A percentile compares a stretch with the other conserved stretches of the same genome.
phyloP scores from a whole-genome alignment of 352 stramenopile genomes.

The Blastocystis hominis region DNA sequence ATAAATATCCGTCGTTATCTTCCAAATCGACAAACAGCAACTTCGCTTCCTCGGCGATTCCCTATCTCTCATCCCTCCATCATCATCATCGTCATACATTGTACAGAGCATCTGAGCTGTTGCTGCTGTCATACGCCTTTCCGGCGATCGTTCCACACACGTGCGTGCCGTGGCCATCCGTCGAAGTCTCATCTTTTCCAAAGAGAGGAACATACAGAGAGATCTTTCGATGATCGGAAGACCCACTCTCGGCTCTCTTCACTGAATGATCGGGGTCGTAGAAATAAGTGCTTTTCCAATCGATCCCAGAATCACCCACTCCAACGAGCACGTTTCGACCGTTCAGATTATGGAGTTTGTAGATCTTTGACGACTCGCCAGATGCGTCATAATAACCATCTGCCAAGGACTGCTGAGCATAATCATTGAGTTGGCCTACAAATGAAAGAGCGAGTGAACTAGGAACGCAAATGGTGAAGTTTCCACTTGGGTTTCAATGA shows the following conservation, averaged over 20 bases:
- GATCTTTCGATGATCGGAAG: background rate
- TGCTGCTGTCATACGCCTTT: background rate
- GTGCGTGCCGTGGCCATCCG: background rate
- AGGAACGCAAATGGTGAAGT: background rate
- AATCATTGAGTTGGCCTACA: slow-evolving; percentile 9
- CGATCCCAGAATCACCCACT: slow-evolving; percentile 19
- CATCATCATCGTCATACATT: background rate
- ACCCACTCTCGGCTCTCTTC: background rate
- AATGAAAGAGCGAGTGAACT: background rate
- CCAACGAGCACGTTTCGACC: background rate
- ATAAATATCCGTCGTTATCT: background rate
- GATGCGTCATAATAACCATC: background rate
- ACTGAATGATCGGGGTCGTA: background rate
- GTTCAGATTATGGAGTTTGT: background rate
- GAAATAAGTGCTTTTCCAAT: slow-evolving; percentile 24
- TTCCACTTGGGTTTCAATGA: background rate
- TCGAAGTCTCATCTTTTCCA: background rate
- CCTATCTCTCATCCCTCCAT: background rate
- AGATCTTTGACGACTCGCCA: background rate
- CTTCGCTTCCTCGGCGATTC: background rate
- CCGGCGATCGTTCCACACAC: background rate
- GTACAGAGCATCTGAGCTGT: background rate
- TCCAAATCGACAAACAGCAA: slow-evolving; percentile 22
- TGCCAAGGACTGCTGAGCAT: background rate
- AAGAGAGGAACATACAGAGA: background rate